A percentile compares a stretch with the other conserved stretches of the same genome.
Evolutionary conservation across 1,284 basidiomycete species (phyloP).

Genomic region (Volvariella surrecta): DNA sequence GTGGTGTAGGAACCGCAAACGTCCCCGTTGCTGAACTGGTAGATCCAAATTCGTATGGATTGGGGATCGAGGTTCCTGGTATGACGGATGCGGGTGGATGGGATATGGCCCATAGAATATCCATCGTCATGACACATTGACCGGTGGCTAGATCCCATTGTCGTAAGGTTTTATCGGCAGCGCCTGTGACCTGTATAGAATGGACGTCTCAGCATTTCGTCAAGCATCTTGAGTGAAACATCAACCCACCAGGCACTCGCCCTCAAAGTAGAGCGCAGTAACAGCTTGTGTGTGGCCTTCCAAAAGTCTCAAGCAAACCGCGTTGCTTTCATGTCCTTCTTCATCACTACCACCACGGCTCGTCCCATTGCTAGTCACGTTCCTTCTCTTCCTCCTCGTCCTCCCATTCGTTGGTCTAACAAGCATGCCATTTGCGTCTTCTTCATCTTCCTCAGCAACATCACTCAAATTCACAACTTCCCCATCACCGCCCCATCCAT

Average conservation of each 20-base stretch:
- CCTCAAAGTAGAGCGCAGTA: slow-evolving; percentile 92
- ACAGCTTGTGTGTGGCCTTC: slow-evolving; percentile 93
- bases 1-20: slow-evolving; percentile 80
- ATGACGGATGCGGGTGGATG: slow-evolving; percentile 61
- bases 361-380: slow-evolving; percentile 24
- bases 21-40: slow-evolving; percentile 49
- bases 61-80: slow-evolving; percentile 30
- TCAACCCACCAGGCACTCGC: slow-evolving; percentile 73
- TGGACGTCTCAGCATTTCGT: no score
- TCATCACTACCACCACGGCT: no score
- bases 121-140: slow-evolving; percentile 99
- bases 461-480: slow-evolving; percentile 52
- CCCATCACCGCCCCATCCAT: slow-evolving; percentile 24
- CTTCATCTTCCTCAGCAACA: slow-evolving; percentile 54
- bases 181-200: slow-evolving; percentile 76
- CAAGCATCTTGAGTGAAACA: slow-evolving; percentile 8
- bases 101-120: slow-evolving; percentile 98
- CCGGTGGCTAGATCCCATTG: slow-evolving; percentile 98
- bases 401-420: no score
- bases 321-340: slow-evolving; percentile 25
- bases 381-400: slow-evolving; percentile 13
- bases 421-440: slow-evolving; percentile 20
- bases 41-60: slow-evolving; percentile 14
- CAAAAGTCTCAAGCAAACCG: slow-evolving; percentile 66
- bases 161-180: slow-evolving; percentile 95